These are phyloP conservation scores for Leishmania major DNA, from an alignment of 208 protist species.

Conservation along the genomic window DNA sequence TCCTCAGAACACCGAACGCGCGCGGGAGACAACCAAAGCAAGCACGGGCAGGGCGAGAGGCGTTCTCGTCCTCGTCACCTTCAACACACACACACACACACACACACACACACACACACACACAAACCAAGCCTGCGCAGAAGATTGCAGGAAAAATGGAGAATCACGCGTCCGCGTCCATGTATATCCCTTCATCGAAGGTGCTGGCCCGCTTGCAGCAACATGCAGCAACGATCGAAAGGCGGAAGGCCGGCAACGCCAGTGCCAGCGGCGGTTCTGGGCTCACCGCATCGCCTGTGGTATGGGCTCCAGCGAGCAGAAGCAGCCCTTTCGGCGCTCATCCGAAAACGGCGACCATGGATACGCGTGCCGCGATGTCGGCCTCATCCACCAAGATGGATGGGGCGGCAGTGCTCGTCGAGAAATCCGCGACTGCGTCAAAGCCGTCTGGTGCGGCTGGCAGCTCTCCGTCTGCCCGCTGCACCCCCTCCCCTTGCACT, in stretches of 20 bases:
- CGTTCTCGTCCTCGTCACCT: background rate
- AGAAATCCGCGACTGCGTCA: background rate
- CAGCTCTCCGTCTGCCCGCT: background rate
- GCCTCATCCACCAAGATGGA: background rate
- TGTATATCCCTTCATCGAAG: conserved; percentile 35
- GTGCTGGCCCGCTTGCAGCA: conserved; percentile 37
- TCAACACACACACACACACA: background rate
- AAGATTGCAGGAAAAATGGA: conserved; percentile 26
- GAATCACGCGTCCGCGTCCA: conserved; percentile 36
- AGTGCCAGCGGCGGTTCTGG: background rate
- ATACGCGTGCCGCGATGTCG: background rate
- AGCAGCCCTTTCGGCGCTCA: background rate
- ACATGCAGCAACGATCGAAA: background rate
- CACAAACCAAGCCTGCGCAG: background rate
- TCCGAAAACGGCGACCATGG: background rate
- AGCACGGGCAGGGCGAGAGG: too few relatives aligned
- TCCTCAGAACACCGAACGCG: too few relatives aligned
- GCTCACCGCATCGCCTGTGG: background rate
- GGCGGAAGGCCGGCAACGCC: background rate
- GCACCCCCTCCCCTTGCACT: background rate
- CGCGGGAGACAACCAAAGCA: too few relatives aligned
- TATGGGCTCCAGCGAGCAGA: background rate
- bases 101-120: background rate
- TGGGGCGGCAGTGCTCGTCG: background rate
- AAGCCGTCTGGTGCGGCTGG: background rate